These are phyloP conservation scores for Saitozyma sp. DNA, from an alignment of 768 basidiomycete species.

Conservation along the genomic window DNA sequence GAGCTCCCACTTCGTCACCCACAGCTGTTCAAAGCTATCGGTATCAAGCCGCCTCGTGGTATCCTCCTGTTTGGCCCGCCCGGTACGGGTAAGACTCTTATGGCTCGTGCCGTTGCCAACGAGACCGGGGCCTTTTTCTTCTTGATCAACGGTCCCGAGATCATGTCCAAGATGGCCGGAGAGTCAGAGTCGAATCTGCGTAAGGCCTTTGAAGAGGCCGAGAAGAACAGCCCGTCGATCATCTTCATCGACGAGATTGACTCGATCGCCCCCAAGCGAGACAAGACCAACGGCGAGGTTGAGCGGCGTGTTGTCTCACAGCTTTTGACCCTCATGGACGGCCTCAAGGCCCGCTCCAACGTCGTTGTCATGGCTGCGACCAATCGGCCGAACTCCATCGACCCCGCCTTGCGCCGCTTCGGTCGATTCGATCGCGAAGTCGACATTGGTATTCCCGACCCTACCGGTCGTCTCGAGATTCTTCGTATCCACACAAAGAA, in stretches of 20 bases:
- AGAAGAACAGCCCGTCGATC: constrained; percentile 99
- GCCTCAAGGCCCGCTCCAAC: constrained; percentile 95
- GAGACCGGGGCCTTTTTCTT: constrained; percentile 99
- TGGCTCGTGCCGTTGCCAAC: constrained; percentile 99
- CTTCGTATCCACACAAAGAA: constrained; percentile 99
- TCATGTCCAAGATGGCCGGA: constrained; percentile 99
- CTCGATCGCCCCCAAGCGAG: constrained; percentile 98
- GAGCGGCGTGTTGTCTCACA: constrained; percentile 99
- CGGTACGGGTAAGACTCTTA: constrained; percentile 98
- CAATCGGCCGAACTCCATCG: constrained; percentile 90
- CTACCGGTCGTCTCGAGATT: constrained; percentile 97
- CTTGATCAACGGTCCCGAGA: constrained; percentile 98
- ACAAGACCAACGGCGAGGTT: constrained; percentile 99
- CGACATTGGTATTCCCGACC: constrained; percentile 98
- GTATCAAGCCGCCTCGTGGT: constrained; percentile 99
- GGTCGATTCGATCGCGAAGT: constrained; percentile 99
- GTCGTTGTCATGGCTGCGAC: constrained; percentile 99
- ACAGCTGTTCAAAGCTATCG: constrained; percentile 98
- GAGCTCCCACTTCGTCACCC: constrained; percentile 97
- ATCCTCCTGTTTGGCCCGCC: constrained; percentile 98
- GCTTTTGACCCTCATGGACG: constrained; percentile 97
- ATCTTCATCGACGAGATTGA: constrained; percentile 98
- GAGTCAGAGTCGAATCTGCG: constrained; percentile 95
- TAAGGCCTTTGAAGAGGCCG: constrained; percentile 99
- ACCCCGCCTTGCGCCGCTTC: constrained; percentile 96